A percentile compares a stretch with the other conserved stretches of the same genome.
Evolutionary conservation across 2,329 filamentous ascomycete genomes (phyloP).

Genomic region (Verticillium longisporum): DNA sequence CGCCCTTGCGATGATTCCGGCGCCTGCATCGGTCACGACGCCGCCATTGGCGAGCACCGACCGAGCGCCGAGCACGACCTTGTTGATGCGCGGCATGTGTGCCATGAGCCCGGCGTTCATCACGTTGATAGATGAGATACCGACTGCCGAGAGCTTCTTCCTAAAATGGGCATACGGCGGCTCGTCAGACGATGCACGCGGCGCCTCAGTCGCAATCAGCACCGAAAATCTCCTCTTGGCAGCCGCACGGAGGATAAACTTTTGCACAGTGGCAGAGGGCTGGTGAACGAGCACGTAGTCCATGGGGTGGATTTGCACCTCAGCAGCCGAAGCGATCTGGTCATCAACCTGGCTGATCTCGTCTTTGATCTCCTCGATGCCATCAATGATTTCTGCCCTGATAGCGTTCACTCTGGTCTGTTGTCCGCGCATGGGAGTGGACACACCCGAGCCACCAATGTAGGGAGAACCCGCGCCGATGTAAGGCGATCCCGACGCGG

Average conservation of each 20-base stretch:
- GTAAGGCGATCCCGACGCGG: constrained; percentile 26
- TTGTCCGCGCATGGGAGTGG: constrained; percentile 35
- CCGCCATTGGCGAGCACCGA: constrained; percentile 85
- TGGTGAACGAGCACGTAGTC: constrained; percentile 89
- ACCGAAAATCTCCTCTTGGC: constrained; percentile 89
- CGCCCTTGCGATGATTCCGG: constrained; percentile 73
- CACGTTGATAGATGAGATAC: constrained; percentile 77
- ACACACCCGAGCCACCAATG: constrained; percentile 36
- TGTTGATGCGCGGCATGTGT: constrained; percentile 92
- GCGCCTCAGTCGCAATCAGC: constrained; percentile 65
- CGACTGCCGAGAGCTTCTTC: constrained; percentile 70
- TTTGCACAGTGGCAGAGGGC: constrained; percentile 79
- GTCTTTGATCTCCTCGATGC: constrained; percentile 92
- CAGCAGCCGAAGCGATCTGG: constrained; percentile 81
- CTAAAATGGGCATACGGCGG: constrained; percentile 50
- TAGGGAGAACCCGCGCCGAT: constrained; percentile 33
- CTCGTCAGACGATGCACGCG: constrained; percentile 25
- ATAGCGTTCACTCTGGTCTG: constrained; percentile 57
- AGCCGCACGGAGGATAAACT: constrained; percentile 81
- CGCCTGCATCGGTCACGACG: constrained; percentile 78
- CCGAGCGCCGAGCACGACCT: constrained; percentile 85
- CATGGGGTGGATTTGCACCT: constrained; percentile 88
- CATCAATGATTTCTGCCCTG: constrained; percentile 85
- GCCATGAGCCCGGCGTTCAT: constrained; percentile 82
- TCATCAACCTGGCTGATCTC: constrained; percentile 90